Evolutionary conservation across 2,329 filamentous ascomycete species (phyloP).

Genomic region (Aspergillus sojae): DNA sequence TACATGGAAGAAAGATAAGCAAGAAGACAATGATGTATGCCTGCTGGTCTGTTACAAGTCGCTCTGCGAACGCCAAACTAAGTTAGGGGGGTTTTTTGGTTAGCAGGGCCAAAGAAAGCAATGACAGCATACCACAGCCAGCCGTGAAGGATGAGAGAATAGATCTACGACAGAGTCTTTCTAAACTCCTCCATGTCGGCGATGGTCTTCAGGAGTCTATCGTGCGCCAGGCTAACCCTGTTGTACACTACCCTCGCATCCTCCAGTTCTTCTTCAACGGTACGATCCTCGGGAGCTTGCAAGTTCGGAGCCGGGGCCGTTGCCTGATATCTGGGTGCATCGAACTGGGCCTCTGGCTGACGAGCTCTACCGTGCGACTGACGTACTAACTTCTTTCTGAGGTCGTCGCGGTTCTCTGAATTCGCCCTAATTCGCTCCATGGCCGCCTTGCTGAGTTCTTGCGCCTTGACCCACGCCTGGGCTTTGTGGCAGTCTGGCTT

Average conservation of each 20-base stretch:
- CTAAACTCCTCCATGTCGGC: slow-evolving; percentile 3
- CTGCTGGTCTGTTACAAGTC: background rate
- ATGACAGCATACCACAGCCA: background rate
- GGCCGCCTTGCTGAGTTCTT: slow-evolving; percentile 14
- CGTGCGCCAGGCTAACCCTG: slow-evolving; percentile 15
- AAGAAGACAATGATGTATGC: slow-evolving; percentile 1
- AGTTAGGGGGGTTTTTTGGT: background rate
- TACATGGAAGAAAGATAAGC: background rate
- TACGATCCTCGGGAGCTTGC: background rate
- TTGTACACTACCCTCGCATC: background rate
- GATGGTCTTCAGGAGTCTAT: slow-evolving; percentile 18
- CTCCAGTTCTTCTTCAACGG: background rate
- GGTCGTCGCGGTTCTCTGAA: slow-evolving; percentile 10
- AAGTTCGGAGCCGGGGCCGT: background rate
- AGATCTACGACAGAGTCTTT: background rate
- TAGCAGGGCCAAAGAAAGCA: background rate
- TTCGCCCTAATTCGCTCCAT: slow-evolving; percentile 8
- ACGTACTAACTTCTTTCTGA: slow-evolving; percentile 13
- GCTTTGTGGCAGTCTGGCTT: slow-evolving; percentile 23
- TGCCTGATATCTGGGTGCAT: slow-evolving; percentile 11
- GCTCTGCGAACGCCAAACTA: background rate
- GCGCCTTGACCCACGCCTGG: slow-evolving; percentile 23
- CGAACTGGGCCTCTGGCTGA: background rate
- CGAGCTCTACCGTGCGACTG: slow-evolving; percentile 13
- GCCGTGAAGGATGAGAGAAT: background rate